A percentile compares a stretch with the other conserved stretches of the same genome.
Conservation (phyloP, 2,329 filamentous ascomycete genomes). For the Remersonia thermophila region DNA sequence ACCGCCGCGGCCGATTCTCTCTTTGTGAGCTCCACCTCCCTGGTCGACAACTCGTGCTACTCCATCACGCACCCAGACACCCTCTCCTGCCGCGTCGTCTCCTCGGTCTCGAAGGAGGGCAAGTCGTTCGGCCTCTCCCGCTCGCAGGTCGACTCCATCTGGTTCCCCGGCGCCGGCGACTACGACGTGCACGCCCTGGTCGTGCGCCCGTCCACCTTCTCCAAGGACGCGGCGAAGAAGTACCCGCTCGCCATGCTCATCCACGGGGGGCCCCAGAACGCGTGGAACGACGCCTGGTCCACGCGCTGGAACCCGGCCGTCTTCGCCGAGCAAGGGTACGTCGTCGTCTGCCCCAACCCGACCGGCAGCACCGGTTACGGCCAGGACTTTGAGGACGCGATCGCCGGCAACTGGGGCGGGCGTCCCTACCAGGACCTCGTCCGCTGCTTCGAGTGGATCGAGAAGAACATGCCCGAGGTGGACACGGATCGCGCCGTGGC, state of each 20-base stretch:
- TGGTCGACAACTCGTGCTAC: constrained; percentile 63
- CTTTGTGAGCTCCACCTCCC: constrained; percentile 54
- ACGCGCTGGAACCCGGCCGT: constrained; percentile 78
- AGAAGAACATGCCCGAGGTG: constrained; percentile 51
- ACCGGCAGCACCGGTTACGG: constrained; percentile 77
- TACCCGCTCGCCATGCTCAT: constrained; percentile 72
- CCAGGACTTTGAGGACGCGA: constrained; percentile 63
- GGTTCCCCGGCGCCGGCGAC: constrained; percentile 51
- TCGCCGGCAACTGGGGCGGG: constrained; percentile 72
- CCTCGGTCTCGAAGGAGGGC: constrained; percentile 54
- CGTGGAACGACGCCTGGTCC: constrained; percentile 65
- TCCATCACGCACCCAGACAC: constrained; percentile 40
- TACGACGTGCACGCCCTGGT: constrained; percentile 61
- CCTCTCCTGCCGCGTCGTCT: constrained; percentile 30
- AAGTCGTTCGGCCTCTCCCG: constrained; percentile 53
- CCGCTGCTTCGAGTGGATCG: constrained; percentile 63
- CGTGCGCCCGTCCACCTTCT: constrained; percentile 55
- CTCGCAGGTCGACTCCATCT: constrained; percentile 54
- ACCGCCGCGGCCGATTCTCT: no score
- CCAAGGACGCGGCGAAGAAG: constrained; percentile 51
- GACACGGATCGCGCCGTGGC: constrained; percentile 60
- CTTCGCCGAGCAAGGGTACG: constrained; percentile 78
- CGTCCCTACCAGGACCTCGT: constrained; percentile 74
- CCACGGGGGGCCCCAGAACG: constrained; percentile 71
- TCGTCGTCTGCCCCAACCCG: constrained; percentile 71